These are phyloP conservation scores for Isochrysis galbana DNA, from an alignment of 78 protist species.

Conservation along the genomic window DNA sequence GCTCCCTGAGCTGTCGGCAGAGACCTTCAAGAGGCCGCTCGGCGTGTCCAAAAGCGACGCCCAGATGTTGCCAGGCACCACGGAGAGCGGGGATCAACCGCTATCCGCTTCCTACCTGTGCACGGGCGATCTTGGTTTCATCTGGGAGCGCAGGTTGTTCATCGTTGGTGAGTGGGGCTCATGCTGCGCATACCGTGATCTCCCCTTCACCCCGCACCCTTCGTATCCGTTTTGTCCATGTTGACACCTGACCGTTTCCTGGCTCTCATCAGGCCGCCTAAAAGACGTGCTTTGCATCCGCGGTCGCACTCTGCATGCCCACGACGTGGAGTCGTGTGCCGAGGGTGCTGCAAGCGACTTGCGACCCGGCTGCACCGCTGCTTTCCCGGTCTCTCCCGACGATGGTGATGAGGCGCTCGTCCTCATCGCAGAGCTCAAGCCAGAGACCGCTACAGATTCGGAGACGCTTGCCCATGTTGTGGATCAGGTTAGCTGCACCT, in stretches of 20 bases:
- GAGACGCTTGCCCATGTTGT: no score
- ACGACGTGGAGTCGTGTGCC: not conserved
- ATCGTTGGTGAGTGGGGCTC: no score
- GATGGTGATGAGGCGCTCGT: not conserved
- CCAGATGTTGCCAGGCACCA: no score
- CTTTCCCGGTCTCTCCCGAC: not conserved
- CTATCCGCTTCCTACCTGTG: no score
- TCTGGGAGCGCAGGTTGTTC: not conserved
- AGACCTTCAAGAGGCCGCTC: not conserved
- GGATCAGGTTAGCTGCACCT: no score
- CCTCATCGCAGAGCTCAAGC: not conserved
- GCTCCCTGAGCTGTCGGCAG: not conserved
- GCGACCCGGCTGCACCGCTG: conserved; percentile 6
- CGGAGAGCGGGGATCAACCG: no score
- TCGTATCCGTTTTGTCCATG: no score
- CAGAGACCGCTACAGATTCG: not conserved
- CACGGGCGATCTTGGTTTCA: not conserved
- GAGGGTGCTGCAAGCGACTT: not conserved
- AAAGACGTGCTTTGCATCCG: not conserved
- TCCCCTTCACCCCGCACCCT: no score
- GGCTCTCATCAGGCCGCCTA: no score
- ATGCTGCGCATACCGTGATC: no score
- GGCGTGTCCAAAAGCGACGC: no score
- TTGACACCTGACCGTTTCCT: no score
- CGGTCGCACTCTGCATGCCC: not conserved